Conservation (phyloP, 2,329 filamentous ascomycete species). For the Penicillium sp. region DNA sequence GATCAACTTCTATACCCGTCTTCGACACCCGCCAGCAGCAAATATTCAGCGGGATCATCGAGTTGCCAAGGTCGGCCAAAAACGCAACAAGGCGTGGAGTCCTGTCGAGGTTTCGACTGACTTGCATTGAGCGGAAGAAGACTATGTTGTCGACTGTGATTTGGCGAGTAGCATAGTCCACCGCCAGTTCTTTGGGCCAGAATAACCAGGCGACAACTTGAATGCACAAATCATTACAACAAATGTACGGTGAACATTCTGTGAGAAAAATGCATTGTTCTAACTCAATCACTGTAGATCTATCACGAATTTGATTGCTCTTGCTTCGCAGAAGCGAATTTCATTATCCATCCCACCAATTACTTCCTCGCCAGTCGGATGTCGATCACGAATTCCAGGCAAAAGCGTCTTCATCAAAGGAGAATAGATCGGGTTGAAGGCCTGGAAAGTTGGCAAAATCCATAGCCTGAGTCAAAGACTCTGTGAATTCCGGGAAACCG, state of each 20-base stretch:
- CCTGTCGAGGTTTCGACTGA: slow-evolving; percentile 20
- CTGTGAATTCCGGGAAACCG: slow-evolving; percentile 10
- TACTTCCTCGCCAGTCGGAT: too few relatives aligned
- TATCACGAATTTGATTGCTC: slow-evolving; percentile 61
- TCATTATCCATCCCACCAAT: too few relatives aligned
- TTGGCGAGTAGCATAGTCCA: slow-evolving; percentile 48
- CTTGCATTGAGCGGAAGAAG: slow-evolving; percentile 35
- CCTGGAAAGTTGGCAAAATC: slow-evolving; percentile 22
- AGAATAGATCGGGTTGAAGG: slow-evolving; percentile 20
- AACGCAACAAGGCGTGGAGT: slow-evolving; percentile 49
- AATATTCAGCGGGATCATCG: slow-evolving; percentile 51
- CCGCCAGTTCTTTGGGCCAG: slow-evolving; percentile 52
- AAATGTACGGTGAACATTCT: slow-evolving; percentile 49
- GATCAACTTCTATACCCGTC: slow-evolving; percentile 46
- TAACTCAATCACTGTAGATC: slow-evolving; percentile 44
- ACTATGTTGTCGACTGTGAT: slow-evolving; percentile 61
- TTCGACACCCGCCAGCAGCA: slow-evolving; percentile 35
- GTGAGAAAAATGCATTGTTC: background rate
- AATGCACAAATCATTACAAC: slow-evolving; percentile 64
- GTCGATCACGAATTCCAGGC: slow-evolving; percentile 17
- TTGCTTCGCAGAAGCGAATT: slow-evolving; percentile 24
- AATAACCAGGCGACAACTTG: slow-evolving; percentile 63
- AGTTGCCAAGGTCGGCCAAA: slow-evolving; percentile 52
- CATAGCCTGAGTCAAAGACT: slow-evolving; percentile 13
- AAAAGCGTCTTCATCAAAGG: slow-evolving; percentile 20